Evolutionary conservation across 208 protist species (phyloP), one percentile per base, ranked within the genome.

Genomic region (Crithidia expoeki): DNA sequence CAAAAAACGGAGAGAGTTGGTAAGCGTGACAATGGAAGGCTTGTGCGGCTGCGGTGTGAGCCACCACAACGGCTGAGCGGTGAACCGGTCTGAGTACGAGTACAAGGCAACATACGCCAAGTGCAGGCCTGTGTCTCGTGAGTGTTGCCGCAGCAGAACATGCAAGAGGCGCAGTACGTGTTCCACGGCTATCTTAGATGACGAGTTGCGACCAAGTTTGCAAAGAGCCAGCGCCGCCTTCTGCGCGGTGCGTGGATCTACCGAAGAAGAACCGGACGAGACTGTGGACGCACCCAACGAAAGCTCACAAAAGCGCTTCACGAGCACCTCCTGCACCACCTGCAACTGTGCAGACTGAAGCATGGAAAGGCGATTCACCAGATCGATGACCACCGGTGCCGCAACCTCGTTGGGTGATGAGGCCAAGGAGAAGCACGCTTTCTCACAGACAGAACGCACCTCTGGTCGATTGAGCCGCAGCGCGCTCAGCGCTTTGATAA

Each of bases 211-310:
- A 32, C 72, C 82, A 11, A 91, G 9, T 44, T 92, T 94, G 23
- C 81, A 74, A 12, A 92, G 53, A 32, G 74, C 77, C 17, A 92
- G 61, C 2, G 83, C 81, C 0, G 85, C 84, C 62, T 89, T 94
- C 36, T 91, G 86, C 2, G 80, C 51, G 33, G 74, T 81, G 30
- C 69, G 74, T n/a, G 73, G 63, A n/a, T 75, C 21, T 0, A 64
- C 23, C 5, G 36, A 0, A 30, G 50, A 9, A 2, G 23, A 25
- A 25, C 34, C 25, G 19, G 49, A 50, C 9, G 49, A 33, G 32
- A 21, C 32, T 4, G 16, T 27, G 3, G 19, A n/a, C 14, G 16
- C 47, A 21, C 14, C 72, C 66, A n/a, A 40, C 49, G 25, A 42
- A n/a, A 93, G 53, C 49, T 90, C 85, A n/a, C 74, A 49, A 14